A percentile compares a stretch with the other conserved stretches of the same genome.
Evolutionary conservation across 805 yeast genomes (phyloP).

Genomic region (Lachancea lanzarotensis): DNA sequence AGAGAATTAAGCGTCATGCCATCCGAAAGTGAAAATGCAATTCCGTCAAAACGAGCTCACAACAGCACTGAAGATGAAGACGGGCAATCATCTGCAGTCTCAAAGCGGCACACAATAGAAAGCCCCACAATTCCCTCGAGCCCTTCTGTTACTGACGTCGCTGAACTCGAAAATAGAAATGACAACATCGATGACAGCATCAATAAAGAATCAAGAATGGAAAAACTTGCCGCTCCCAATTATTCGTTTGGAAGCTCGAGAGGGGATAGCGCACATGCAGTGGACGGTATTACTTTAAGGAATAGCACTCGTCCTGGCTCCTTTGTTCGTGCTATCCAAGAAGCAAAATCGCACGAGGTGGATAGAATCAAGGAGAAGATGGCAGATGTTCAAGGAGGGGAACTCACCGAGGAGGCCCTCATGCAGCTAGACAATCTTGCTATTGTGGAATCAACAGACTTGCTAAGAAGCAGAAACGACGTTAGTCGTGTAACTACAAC

Average conservation of each 20-base stretch:
- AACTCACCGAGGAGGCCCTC: constrained; percentile 29
- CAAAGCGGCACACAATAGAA: too few species aligned
- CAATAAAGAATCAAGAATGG: too few species aligned
- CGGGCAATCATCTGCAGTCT: too few species aligned
- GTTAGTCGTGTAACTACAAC: background rate
- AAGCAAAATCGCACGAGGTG: constrained; percentile 28
- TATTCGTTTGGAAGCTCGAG: background rate
- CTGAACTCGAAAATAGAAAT: too few species aligned
- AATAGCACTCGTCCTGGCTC: constrained; percentile 1
- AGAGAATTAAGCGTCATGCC: background rate
- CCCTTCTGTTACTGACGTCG: too few species aligned
- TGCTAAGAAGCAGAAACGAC: constrained; percentile 1
- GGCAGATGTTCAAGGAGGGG: constrained; percentile 21
- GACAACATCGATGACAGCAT: too few species aligned
- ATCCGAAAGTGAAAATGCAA: background rate
- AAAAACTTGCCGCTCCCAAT: too few species aligned
- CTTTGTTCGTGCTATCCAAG: constrained; percentile 30
- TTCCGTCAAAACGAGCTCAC: background rate
- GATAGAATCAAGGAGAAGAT: constrained; percentile 24
- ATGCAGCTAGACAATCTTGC: constrained; percentile 31
- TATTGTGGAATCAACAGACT: constrained; percentile 1
- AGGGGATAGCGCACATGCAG: background rate
- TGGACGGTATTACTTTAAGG: background rate
- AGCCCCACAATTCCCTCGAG: too few species aligned
- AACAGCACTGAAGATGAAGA: background rate